Base-by-base conservation (phyloP, 345 rosid genomes). In the Moricandia moricandioides region DNA sequence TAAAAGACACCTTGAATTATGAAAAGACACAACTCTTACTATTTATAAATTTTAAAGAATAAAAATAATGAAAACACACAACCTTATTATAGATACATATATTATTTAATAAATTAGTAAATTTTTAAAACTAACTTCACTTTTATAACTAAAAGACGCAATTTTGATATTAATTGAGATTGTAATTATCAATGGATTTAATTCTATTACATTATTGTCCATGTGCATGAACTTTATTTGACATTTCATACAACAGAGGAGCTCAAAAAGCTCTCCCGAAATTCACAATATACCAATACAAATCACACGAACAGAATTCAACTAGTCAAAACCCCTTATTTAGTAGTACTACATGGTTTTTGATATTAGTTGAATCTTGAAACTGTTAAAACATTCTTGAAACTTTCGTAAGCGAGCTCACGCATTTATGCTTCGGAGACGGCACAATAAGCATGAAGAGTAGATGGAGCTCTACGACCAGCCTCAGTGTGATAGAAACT, bases 391-490 rank as follows among this genome's bases (percentile, higher is more conserved):
- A 37, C 35, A 17, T 51, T 16, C 13, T 16, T 16, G 40, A 34
- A 61, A 57, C 14, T 18, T 13, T 11, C 31, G 14, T 26, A 11
- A 10, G 14, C n/a, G 12, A 14, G 7, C 10, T 40, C 17, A 21
- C 24, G 24, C 24, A 21, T 21, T 21, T 21, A 70, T 9, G 69
- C 54, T 35, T 8, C 55, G 4, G 62, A 6, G 70, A 52, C n/a
- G 6, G 62, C 70, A 37, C 63, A 52, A 11, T 8, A 72, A 35
- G 76, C 76, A 14, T 52, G 63, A 27, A 72, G 70, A 52, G 76
- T 39, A 35, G 62, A 63, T 14, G 1, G 63, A 63, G 39, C 21
- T 52, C 1, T 52, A 14, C 31, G 39, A 63, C 77, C 71, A 65
- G 24, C 58, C 67, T 73, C 71, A 2, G 65, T 39, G 45, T 16